Evolutionary conservation across 352 stramenopile species (phyloP), one percentile per base, ranked within the genome.

Genomic region (Phytopythium delawarense): DNA sequence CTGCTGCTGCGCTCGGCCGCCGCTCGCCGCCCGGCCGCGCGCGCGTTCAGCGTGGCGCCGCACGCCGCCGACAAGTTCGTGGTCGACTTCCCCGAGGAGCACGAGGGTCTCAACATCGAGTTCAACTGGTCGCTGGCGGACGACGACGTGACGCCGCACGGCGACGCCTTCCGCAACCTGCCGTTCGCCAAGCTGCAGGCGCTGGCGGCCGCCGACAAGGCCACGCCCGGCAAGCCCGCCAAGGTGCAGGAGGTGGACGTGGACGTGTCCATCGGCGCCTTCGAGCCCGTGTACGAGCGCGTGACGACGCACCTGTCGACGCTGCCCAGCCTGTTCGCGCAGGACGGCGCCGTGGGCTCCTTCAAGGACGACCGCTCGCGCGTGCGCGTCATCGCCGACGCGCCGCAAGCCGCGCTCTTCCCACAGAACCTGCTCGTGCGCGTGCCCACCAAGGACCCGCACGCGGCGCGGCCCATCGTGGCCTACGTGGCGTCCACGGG

Each of bases 81-180:
- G 9, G 71, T 92, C 75, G 75, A 89, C n/a, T 80, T 92, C 39
- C 85, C 85, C 7, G 59, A 91, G 61, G 79, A 92, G 68, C 80
- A 86, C 65, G 85, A 92, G 25, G 85, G 79, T 4, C 70, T 92
- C 15, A 86, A 92, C 73, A 91, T 92, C 37, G 83, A 94, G 63
- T 92, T 94, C 62, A 94, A 94, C 70, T 94, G 85, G 85, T 92
- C 83, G 59, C 71, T 94, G 6, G 85, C 79, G 0, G 75, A 89
- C 44, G 83, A 94, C 64, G 85, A 94, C 61, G 81, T 94, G 61
- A 91, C 81, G 55, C 81, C 85, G 49, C 76, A 88, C 62, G 81
- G 84, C 35, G 83, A 92, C 64, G 82, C 79, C 18, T 92, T 84
- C 70, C 81, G 78, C 53, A 94, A 94, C 72, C 72, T 92, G 37